Evolutionary conservation across 2,329 filamentous ascomycete genomes (phyloP), one percentile per base, ranked within the genome.

Genomic region (Neonectria coccinea): DNA sequence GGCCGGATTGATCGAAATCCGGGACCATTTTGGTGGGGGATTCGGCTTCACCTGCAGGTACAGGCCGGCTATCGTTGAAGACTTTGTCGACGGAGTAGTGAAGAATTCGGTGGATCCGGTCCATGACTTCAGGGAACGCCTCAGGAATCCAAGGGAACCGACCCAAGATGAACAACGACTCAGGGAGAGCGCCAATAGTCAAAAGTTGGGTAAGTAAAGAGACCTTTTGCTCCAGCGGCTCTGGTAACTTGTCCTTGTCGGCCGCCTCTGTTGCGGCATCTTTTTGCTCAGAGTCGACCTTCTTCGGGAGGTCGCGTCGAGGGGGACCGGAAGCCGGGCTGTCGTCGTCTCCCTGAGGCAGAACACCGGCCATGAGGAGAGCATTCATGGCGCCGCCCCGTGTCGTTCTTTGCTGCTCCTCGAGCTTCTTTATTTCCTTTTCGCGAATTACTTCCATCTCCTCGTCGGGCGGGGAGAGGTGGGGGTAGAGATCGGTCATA

Each of bases 81-180:
- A 99, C 88, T 69, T 94, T 92, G 73, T 90, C 89, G 56, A 99
- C 81, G 44, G 90, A 95, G 69, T 96, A 89, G 70, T 94, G 89
- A 3, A 97, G 83, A 29, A 99, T 91, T 39, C 97, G 93, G 78
- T 97, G 92, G 55, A 98, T 87, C 59, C 85, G 90, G 33, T 92
- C 89, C 3, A 93, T 87, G 11, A 98, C 85, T 50, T 97, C 93
- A 1, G 92, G 90, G 69, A 92, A 95, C 4, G 90, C 88, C 63
- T 97, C 94, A 11, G 93, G 87, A 52, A 99, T 86, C 94, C 96
- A 99, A 14, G 94, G 93, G 73, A 97, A 97, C 58, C 92, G 91
- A 36, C 95, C 95, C 8, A 97, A 86, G 59, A 99, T 92, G 77
- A 95, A 98, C 1, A 99, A 84, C 1, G 96, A 90, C 79, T 99